Evolutionary conservation across 768 basidiomycete genomes (phyloP), one percentile per base, ranked within the genome.

Genomic region (Lentinula raphanica): DNA sequence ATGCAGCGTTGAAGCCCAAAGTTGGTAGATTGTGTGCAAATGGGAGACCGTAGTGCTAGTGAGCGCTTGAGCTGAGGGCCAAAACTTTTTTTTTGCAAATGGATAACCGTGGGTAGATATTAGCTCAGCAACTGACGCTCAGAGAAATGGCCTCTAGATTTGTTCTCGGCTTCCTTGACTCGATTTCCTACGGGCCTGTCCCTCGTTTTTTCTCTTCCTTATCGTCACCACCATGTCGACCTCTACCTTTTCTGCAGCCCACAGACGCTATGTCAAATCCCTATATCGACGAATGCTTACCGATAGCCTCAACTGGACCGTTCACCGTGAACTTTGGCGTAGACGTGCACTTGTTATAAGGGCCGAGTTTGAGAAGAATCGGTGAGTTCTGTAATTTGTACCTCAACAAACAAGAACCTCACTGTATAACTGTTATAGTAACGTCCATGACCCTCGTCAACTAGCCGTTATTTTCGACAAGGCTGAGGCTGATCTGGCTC

Each of bases 311-410:
- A 87, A 98, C 73, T 98, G 96, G 96, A 86, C 83, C 46, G 78
- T 97, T 63, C 80, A 88, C 58, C 78, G 95, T 55, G 90, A 94
- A 66, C 68, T 92, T 1, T 98, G 93, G 93, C 83, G 95, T 60
- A 80, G 78, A 57, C 83, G 88, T 71, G 94, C 95, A 12, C 72
- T 95, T 65, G 76, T 87, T 71, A 92, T 98, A 62, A 77, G 96
- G 61, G 94, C 94, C 60, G 84, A 92, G 70, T 98, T 98, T 69
- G 96, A 98, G 76, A 75, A 80, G 64, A 94, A 98, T 80, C 84
- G 94, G 92, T 92, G 69, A 59, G 82, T 75, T 51, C 60, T 19
- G 17, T 35, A 38, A n/a, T n/a, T n/a, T n/a, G n/a, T n/a, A n/a
- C n/a, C n/a, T n/a, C n/a, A n/a, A n/a, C n/a, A n/a, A n/a, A n/a